Percentiles rank a stretch among this genome's conserved stretches.
Evolutionary conservation across 192 early-diverging fungal species (phyloP).

Genomic region (Coemansia sp.): DNA sequence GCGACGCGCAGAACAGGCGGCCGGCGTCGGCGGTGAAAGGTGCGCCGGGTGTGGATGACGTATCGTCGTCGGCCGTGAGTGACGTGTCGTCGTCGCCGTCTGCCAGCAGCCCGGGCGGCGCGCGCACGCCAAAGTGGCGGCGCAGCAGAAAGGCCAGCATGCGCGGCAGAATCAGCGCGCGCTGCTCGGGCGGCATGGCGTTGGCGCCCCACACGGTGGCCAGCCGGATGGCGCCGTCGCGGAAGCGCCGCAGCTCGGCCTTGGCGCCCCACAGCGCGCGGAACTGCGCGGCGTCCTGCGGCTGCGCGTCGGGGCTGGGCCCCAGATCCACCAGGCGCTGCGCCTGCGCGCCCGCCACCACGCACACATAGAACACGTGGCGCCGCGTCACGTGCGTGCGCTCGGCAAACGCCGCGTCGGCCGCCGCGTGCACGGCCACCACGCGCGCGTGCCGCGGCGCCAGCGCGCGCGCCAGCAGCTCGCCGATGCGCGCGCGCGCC

Average conservation of each 20-base stretch:
- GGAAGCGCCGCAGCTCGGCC: slow-evolving; percentile 88
- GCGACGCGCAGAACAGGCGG: slow-evolving; percentile 13
- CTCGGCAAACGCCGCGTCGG: slow-evolving; percentile 52
- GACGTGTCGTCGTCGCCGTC: slow-evolving; percentile 12
- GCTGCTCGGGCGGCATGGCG: slow-evolving; percentile 55
- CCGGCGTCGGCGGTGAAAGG: background rate
- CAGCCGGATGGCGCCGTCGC: slow-evolving; percentile 86
- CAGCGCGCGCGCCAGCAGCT: slow-evolving; percentile 19
- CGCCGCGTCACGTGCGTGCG: slow-evolving; percentile 33
- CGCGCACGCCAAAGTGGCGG: slow-evolving; percentile 61
- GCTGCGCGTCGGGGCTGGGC: slow-evolving; percentile 70
- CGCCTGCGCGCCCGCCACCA: slow-evolving; percentile 69
- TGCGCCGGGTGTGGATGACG: too few relatives aligned
- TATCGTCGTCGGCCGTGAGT: too few relatives aligned
- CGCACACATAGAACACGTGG: slow-evolving; percentile 61
- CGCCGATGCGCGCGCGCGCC: slow-evolving; percentile 13
- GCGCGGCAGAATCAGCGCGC: slow-evolving; percentile 68
- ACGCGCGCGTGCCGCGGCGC: slow-evolving; percentile 18
- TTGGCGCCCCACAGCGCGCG: slow-evolving; percentile 83
- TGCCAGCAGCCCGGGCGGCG: slow-evolving; percentile 23
- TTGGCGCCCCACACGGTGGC: slow-evolving; percentile 77
- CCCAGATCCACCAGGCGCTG: slow-evolving; percentile 81
- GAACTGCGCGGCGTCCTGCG: slow-evolving; percentile 62
- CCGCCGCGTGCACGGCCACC: slow-evolving; percentile 44
- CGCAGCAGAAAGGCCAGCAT: slow-evolving; percentile 76